A percentile compares a stretch with the other conserved stretches of the same genome.
phyloP scores from a whole-genome alignment of 1,284 basidiomycete genomes.

The Sphagnurus paluster region DNA sequence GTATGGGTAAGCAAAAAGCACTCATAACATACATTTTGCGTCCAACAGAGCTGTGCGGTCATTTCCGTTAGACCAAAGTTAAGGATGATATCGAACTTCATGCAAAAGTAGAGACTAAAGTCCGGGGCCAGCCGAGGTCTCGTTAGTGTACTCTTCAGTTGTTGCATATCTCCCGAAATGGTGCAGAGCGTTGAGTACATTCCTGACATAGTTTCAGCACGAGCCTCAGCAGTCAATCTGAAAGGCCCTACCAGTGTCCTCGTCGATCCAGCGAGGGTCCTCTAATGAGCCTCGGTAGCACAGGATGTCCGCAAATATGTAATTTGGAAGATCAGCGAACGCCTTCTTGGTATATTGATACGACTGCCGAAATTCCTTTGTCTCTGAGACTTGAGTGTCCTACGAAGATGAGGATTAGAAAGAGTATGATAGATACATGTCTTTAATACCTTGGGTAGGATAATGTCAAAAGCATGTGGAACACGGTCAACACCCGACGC shows the following conservation, averaged over 20 bases:
- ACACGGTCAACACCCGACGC: slow-evolving; percentile 10
- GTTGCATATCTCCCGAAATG: slow-evolving; percentile 27
- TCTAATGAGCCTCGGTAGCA: slow-evolving; percentile 41
- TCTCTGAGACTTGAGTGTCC: slow-evolving; percentile 35
- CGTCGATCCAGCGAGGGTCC: slow-evolving; percentile 45
- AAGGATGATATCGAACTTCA: slow-evolving; percentile 27
- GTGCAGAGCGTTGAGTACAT: slow-evolving; percentile 46
- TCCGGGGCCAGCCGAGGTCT: background rate
- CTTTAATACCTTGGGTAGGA: slow-evolving; percentile 25
- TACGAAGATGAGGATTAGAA: slow-evolving; percentile 8
- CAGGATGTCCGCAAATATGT: slow-evolving; percentile 29
- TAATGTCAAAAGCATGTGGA: slow-evolving; percentile 20
- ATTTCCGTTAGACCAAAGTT: slow-evolving; percentile 32
- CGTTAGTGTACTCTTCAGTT: slow-evolving; percentile 27
- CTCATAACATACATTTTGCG: slow-evolving; percentile 31
- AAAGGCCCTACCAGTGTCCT: slow-evolving; percentile 35
- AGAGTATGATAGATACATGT: background rate
- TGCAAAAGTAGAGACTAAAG: slow-evolving; percentile 9
- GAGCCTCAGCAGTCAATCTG: background rate
- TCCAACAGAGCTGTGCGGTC: slow-evolving; percentile 37
- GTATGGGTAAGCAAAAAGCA: too few species aligned
- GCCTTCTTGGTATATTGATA: slow-evolving; percentile 15
- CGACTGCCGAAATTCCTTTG: slow-evolving; percentile 25
- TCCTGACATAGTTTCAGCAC: slow-evolving; percentile 26
- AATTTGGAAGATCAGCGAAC: slow-evolving; percentile 10